A percentile compares a stretch with the other conserved stretches of the same genome.
Conservation (phyloP, 2,329 filamentous ascomycete genomes). For the Phoma sp. region DNA sequence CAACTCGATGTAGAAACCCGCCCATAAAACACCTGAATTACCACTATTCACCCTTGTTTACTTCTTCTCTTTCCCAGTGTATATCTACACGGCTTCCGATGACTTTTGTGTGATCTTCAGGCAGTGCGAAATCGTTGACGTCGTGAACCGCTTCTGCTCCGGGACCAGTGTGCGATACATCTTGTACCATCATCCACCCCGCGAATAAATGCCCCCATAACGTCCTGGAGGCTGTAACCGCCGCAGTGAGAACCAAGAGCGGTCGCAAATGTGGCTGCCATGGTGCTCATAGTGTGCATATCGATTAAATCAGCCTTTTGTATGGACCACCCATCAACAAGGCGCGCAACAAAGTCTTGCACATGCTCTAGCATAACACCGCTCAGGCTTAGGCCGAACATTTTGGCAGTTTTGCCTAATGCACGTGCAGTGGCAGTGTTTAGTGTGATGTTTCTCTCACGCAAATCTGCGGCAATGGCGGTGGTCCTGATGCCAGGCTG, state of each 20-base stretch:
- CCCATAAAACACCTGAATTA: too few relatives aligned
- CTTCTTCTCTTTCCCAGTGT: too few relatives aligned
- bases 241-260: background rate
- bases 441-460: background rate
- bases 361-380: background rate
- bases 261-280: conserved; percentile 14
- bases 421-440: background rate
- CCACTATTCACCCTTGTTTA: too few relatives aligned
- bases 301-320: background rate
- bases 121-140: background rate
- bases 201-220: conserved; percentile 11
- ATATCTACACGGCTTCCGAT: too few relatives aligned
- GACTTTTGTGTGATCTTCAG: too few relatives aligned
- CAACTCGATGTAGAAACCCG: too few relatives aligned
- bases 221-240: background rate
- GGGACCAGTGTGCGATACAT: background rate
- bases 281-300: background rate
- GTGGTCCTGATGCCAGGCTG: background rate
- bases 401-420: background rate
- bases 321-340: conserved; percentile 8
- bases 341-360: conserved; percentile 1
- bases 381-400: conserved; percentile 5
- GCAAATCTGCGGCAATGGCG: background rate
- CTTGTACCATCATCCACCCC: conserved; percentile 4
- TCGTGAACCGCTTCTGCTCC: background rate